Base-by-base conservation (phyloP, 495 filamentous ascomycete species). In the Neurospora sp. region DNA sequence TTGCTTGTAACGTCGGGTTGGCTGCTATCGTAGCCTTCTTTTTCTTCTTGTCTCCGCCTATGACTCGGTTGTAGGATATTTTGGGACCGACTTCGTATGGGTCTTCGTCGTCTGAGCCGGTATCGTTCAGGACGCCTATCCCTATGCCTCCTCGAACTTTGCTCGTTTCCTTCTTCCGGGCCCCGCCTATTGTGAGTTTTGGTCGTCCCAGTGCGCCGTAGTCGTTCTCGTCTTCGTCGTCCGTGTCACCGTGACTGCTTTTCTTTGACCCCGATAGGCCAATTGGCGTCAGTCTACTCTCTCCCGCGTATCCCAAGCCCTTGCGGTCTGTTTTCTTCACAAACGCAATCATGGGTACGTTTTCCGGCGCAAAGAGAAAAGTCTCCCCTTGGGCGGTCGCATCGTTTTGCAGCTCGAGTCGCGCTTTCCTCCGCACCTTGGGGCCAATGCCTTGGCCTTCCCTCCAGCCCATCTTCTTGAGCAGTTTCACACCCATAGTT, bases 31-130 rank as follows among this genome's bases (percentile, higher is more conserved):
- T 81, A 1, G 79, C 84, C 73, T 89, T 92, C 77, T 92, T 93
- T 76, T 93, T 92, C 84, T 94, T 95, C 79, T 93, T 96, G 70
- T 94, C 92, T 4, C 91, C 91, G 37, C 93, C 94, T 78, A 98
- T 90, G 5, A 90, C 87, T 69, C 89, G 86, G 76, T 93, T 97
- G 80, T 97, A 97, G n/a, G 91, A 93, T 79, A 97, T 94, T 77
- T 90, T 90, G 9, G 96, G 96, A 0, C 96, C 94, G 28, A 98
- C 88, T 66, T 93, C 92, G 82, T 98, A 98, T 0, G 93, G 92
- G 77, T 98, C 96, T 78, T 98, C 96, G 72, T 98, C 94, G 77
- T 98, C 96, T n/a, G 96, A 98, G 4, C 94, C 95, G 21, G 90
- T 97, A 74, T 98, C 96, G 77, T 98, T 99, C 70, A 99, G 81